Evolutionary conservation across 805 yeast genomes (phyloP), one percentile per base, ranked within the genome.

Genomic region (Ascoidea rubescens): DNA sequence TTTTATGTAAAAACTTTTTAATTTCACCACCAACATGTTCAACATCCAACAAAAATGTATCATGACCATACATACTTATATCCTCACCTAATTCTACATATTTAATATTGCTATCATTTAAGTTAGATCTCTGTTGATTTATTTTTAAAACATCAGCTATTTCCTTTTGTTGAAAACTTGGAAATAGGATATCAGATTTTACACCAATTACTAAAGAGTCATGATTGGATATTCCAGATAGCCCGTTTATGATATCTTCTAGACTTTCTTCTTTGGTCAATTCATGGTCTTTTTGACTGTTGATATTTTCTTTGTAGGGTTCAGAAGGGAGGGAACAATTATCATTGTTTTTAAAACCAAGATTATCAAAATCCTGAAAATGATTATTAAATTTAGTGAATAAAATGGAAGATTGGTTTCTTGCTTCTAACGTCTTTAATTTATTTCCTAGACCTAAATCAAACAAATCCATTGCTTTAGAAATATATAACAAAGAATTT

Each of bases 401-500:
- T 17, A 56, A 51, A 5, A 60, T 53, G 56, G 67, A 67, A 6
- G 78, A 68, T 54, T 65, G 68, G 14, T 50, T 31, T 57, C 84
- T 67, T 42, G 71, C 69, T 2, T 57, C 55, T 1, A 42, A 42
- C 1, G 87, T 84, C 51, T 68, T 66, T 0, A 59, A 47, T 56
- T 79, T 66, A 60, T 77, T 78, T 5, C 60, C 58, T 1, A 52
- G 50, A 5, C 96, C 84, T 59, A 90, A 68, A 63, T 90, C 96
- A 66, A 90, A 90, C 62, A 90, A 68, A 64, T 90, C 97, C 97
- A 90, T 90, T 1, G 96, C 96, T 66, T 90, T 90, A 55, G 90
- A 84, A 10, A 90, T 79, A 64, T 90, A 89, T 50, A 89, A 71
- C 59, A 90, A 74, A 5, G 96, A 88, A 64, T 89, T 89, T 43